Evolutionary conservation across 2,329 filamentous ascomycete genomes (phyloP).

Genomic region (Microascus cirrosus): DNA sequence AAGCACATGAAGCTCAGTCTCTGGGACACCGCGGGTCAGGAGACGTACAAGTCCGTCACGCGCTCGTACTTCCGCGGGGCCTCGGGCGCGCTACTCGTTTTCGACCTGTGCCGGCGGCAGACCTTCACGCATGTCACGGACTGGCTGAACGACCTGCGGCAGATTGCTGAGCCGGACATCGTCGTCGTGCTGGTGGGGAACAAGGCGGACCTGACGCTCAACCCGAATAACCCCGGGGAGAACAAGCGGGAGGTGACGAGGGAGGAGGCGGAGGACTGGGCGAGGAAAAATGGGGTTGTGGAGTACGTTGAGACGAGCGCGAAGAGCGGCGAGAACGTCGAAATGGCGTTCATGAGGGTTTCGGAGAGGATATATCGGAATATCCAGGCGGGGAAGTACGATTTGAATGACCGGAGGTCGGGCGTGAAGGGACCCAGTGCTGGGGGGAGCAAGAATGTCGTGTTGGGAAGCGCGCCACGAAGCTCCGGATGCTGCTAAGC

Average conservation of each 20-base stretch:
- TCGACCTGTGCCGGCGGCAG: slow-evolving; percentile 76
- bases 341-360: slow-evolving; percentile 84
- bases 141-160: slow-evolving; percentile 88
- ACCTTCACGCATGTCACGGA: slow-evolving; percentile 84
- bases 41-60: slow-evolving; percentile 95
- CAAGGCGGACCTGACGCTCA: slow-evolving; percentile 69
- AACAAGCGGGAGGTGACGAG: slow-evolving; percentile 70
- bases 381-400: slow-evolving; percentile 89
- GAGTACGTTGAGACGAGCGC: slow-evolving; percentile 94
- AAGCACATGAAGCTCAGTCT: slow-evolving; percentile 87
- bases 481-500: slow-evolving; percentile 37
- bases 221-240: slow-evolving; percentile 19
- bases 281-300: slow-evolving; percentile 70
- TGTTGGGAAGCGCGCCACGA: slow-evolving; percentile 18
- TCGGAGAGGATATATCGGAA: slow-evolving; percentile 95
- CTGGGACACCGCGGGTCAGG: slow-evolving; percentile 94
- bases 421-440: slow-evolving; percentile 68
- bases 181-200: slow-evolving; percentile 93
- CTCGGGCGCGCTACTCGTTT: slow-evolving; percentile 68
- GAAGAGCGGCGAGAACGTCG: slow-evolving; percentile 90
- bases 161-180: slow-evolving; percentile 92
- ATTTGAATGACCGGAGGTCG: slow-evolving; percentile 83
- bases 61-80: slow-evolving; percentile 84
- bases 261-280: slow-evolving; percentile 86
- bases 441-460: slow-evolving; percentile 1